A percentile compares a stretch with the other conserved stretches of the same genome.
phyloP scores from a whole-genome alignment of 2,329 filamentous ascomycete genomes.

The Colletotrichum acutatum region DNA sequence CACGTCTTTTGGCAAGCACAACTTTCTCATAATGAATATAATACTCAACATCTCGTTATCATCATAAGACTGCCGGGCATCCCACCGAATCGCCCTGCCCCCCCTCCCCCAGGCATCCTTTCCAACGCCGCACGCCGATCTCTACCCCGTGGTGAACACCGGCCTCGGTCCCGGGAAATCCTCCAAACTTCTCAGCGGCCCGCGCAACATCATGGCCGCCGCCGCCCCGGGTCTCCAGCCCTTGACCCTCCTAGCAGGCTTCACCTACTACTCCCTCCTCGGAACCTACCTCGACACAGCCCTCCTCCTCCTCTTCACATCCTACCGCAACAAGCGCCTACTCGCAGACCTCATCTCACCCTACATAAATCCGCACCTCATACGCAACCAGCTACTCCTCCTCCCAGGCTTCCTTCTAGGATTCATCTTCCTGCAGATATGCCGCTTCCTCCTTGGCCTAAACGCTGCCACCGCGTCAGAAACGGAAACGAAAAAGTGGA shows the following conservation, averaged over 20 bases:
- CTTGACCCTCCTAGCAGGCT: constrained; percentile 28
- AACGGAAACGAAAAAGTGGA: constrained; percentile 22
- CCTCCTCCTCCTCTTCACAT: constrained; percentile 39
- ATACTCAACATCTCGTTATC: background rate
- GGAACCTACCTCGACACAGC: constrained; percentile 40
- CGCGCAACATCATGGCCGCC: background rate
- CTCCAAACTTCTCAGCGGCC: background rate
- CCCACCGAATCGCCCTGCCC: no score
- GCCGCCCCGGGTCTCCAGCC: constrained; percentile 20
- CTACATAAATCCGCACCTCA: background rate
- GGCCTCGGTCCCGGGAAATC: no score
- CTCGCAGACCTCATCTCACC: background rate
- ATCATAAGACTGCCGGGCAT: no score
- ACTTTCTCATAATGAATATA: background rate
- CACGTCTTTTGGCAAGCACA: no score
- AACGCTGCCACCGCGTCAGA: background rate
- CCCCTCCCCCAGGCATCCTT: no score
- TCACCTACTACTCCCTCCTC: constrained; percentile 37
- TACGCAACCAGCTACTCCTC: background rate
- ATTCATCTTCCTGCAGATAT: constrained; percentile 2
- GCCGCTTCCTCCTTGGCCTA: background rate
- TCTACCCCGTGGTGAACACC: background rate
- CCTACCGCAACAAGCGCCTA: constrained; percentile 35
- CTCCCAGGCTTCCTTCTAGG: constrained; percentile 22
- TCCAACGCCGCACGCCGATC: no score